Base-by-base conservation (phyloP, 306 rosid genomes). In the Leucaena leucocephala region DNA sequence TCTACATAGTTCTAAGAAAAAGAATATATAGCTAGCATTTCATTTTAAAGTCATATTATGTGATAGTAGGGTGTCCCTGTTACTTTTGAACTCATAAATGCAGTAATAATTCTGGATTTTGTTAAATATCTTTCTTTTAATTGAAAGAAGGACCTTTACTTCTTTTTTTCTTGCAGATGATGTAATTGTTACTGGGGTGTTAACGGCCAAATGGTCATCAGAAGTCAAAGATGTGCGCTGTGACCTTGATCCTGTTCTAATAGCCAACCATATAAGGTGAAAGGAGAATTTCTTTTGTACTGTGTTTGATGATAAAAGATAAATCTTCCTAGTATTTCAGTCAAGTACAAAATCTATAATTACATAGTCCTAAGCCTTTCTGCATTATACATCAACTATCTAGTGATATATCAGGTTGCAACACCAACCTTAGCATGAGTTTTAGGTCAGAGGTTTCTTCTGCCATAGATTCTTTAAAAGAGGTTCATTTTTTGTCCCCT, bases 151-250 rank as follows among this genome's bases (percentile, higher is more conserved):
- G 66, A 76, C 15, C 68, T 79, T 39, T 42, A 19, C 17, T 21
- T 42, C 2, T 8, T 48, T 22, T 72, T 57, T 36, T 46, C 67
- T 79, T 72, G 85, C 95, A 94, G 97, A 92, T 79, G 97, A 91
- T 81, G 88, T 92, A 38, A 84, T 92, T n/a, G 90, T 89, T 82
- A 86, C 97, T 8, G 98, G 98, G 39, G 81, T 92, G 70, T 85
- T 94, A 84, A 94, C 95, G 44, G 97, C 98, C 68, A 94, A 82
- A 85, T 94, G 98, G 98, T 89, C 98, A 69, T 91, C 97, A 63
- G 98, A 92, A 78, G 81, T 94, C 78, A 94, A 92, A 87, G 97
- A 91, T 81, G 98, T 94, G 49, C 92, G 98, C 19, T 94, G 98
- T 22, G 97, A 94, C 76, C 97, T 94, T 73, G 97, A 92, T 86